These are phyloP conservation scores for Calycina herbarum DNA, from an alignment of 2,329 filamentous ascomycete genomes.

Conservation along the genomic window DNA sequence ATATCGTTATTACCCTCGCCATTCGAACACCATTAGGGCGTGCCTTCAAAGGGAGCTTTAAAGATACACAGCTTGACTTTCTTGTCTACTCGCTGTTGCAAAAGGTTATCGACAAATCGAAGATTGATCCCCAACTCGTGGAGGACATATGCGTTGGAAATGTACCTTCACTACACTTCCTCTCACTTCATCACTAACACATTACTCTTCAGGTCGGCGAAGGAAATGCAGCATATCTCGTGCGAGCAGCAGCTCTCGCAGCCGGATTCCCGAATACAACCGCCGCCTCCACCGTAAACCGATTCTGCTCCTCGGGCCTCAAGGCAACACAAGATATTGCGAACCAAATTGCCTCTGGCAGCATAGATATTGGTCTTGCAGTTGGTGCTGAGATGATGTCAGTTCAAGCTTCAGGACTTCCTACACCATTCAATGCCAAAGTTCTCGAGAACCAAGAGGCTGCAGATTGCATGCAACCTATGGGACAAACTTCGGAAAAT, in stretches of 20 bases:
- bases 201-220: conserved; percentile 56
- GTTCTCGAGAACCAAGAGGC: conserved; percentile 67
- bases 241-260: conserved; percentile 82
- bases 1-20: conserved; percentile 93
- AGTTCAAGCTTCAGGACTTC: conserved; percentile 77
- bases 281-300: conserved; percentile 81
- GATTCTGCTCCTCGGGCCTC: conserved; percentile 90
- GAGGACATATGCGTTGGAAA: conserved; percentile 94
- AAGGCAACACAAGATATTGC: conserved; percentile 91
- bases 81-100: conserved; percentile 81
- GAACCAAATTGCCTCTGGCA: conserved; percentile 84
- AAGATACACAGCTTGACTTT: conserved; percentile 88
- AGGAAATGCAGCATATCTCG: conserved; percentile 91
- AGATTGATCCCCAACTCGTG: conserved; percentile 75
- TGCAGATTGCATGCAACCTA: conserved; percentile 82
- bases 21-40: conserved; percentile 87
- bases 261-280: conserved; percentile 84
- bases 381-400: conserved; percentile 98
- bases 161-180: conserved; percentile 50
- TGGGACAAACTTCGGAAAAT: conserved; percentile 88
- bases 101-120: conserved; percentile 69
- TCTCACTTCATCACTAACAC: conserved; percentile 3
- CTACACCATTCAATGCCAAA: conserved; percentile 47
- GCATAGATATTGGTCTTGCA: conserved; percentile 92
- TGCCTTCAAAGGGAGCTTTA: conserved; percentile 88